A percentile compares a stretch with the other conserved stretches of the same genome.
Evolutionary conservation across 1,139 yeast species (phyloP).

Genomic region (Diutina catenulata): DNA sequence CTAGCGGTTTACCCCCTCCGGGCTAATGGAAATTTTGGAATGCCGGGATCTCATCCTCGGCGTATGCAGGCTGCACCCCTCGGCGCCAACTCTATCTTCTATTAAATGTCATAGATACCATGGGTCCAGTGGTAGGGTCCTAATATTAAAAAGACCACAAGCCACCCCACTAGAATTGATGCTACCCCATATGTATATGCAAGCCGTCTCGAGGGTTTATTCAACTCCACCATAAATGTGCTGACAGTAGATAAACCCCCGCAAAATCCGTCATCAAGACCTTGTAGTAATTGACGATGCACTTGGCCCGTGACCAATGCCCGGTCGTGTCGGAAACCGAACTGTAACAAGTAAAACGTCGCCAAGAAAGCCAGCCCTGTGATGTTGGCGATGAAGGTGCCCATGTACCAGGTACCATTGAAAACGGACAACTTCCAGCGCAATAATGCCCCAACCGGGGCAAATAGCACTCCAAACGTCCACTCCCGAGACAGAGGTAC

Average conservation of each 20-base stretch:
- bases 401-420: slow-evolving; percentile 34
- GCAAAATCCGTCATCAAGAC: slow-evolving; percentile 60
- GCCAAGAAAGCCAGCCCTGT: slow-evolving; percentile 49
- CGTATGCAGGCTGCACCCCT: no score
- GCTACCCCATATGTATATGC: slow-evolving; percentile 28
- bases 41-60: no score
- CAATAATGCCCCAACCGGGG: slow-evolving; percentile 55
- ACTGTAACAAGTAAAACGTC: slow-evolving; percentile 35
- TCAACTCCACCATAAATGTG: slow-evolving; percentile 61
- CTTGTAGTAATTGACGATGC: slow-evolving; percentile 43
- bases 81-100: no score
- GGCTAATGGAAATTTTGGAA: no score
- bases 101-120: no score
- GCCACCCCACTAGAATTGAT: slow-evolving; percentile 28
- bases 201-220: slow-evolving; percentile 19
- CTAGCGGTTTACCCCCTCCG: no score
- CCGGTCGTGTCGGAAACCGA: slow-evolving; percentile 21
- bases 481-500: slow-evolving; percentile 43
- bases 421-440: slow-evolving; percentile 47
- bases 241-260: slow-evolving; percentile 72
- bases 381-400: slow-evolving; percentile 65
- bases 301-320: slow-evolving; percentile 20
- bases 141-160: slow-evolving; percentile 29
- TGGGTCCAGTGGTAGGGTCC: slow-evolving; percentile 45
- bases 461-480: slow-evolving; percentile 44